Base-by-base conservation (phyloP, 257 asterid species). In the Penstemon newberryi region DNA sequence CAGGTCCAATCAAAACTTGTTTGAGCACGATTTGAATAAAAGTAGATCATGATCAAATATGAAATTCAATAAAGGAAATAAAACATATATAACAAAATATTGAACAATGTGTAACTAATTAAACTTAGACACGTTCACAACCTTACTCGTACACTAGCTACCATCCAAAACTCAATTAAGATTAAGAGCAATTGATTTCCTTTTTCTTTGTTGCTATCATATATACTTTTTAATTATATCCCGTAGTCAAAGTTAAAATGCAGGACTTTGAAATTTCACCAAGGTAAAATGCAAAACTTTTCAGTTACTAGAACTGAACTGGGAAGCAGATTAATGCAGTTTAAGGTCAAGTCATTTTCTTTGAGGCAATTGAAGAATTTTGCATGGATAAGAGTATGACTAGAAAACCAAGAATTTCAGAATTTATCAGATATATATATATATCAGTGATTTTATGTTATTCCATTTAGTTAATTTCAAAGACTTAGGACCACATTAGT, bases 301-400 rank as follows among this genome's bases (percentile, higher is more conserved):
- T 40, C 64, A 46, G 9, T 37, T 46, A 56, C 40, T 13, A 46
- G 52, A 60, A 66, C 52, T 45, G 54, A 42, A 65, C 52, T 46
- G 56, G 57, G 78, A 70, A 63, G 59, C 61, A 74, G 57, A 73
- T 42, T 50, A 61, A 70, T 67, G 59, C 61, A 74, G 57, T 71
- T 42, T 50, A 61, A 70, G 55, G 87, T 75, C 42, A 73, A 54
- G 85, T 77, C 84, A 41, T 73, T 77, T 51, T 84, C 89, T 66
- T 42, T 13, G 72, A 79, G 77, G 66, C 57, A 75, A 76, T 75
- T 73, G 50, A 69, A 3, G 42, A 63, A 46, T 8, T 47, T 61
- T 54, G 73, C 75, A 66, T 72, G 70, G 47, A 42, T 43, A 76
- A 73, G 67, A 46, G 46, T 53, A 65, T 65, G 50, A 59, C 64